Evolutionary conservation across 2,329 filamentous ascomycete species (phyloP), one percentile per base, ranked within the genome.

Genomic region (Fusarium sambucinum): DNA sequence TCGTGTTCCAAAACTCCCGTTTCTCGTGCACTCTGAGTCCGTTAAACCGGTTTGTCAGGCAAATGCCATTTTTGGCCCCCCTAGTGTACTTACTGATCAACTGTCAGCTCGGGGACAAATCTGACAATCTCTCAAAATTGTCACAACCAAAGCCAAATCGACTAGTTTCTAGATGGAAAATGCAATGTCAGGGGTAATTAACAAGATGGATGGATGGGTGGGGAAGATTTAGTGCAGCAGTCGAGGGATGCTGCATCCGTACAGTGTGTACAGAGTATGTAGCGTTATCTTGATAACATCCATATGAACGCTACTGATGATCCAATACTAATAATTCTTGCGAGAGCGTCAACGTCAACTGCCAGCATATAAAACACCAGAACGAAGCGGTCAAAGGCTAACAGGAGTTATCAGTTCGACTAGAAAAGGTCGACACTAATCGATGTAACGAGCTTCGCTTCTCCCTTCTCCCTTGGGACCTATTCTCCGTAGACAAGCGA

Each of bases 171-270:
- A 30, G 32, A 33, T 29, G 42, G 35, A 42, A 55, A 50, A 55
- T 44, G 47, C 55, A 63, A 42, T 54, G 55, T 54, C 58, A 64
- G 66, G 70, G 70, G 57, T 62, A 48, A 23, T 29, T 41, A 23
- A 32, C 27, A 55, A 61, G 52, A 57, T 68, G 62, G 55, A 60
- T 68, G 62, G 58, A 56, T 71, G 68, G 71, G 56, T 62, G 47
- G 29, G 23, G 59, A 55, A 48, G 23, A 45, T 23, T 27, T 23
- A 37, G 35, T 25, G 32, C 13, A 50, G 60, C 16, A 58, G 60
- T 41, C n/a, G 37, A 48, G 52, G 57, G 29, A 45, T 58, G 30
- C 32, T 45, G 53, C 50, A 59, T 41, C 61, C 47, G 61, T 53
- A 64, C 53, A 54, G 53, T 59, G 53, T 59, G 60, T 42, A 51